These are phyloP conservation scores for Volvox carteri DNA, from an alignment of 163 green algal species.

Conservation along the genomic window DNA sequence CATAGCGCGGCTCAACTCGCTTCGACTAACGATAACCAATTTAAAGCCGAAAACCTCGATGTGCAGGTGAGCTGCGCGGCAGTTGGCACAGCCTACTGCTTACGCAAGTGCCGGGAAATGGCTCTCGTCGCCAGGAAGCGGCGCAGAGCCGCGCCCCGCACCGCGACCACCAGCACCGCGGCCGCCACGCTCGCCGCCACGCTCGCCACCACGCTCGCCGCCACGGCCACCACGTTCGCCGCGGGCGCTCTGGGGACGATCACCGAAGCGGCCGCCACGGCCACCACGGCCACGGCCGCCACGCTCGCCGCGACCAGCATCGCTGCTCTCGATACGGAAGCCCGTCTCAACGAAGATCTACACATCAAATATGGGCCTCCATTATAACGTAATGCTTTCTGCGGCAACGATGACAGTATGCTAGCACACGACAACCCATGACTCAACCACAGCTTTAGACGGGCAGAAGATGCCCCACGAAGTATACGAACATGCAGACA, in stretches of 20 bases:
- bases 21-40: no score
- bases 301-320: slow-evolving; percentile 59
- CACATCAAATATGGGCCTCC: not conserved
- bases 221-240: not conserved
- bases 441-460: no score
- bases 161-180: slow-evolving; percentile 5
- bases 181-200: slow-evolving; percentile 17
- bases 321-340: slow-evolving; percentile 55
- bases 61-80: not conserved
- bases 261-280: slow-evolving; percentile 16
- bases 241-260: slow-evolving; percentile 21
- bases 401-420: no score
- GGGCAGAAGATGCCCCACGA: no score
- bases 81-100: not conserved
- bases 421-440: no score
- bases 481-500: no score
- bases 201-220: not conserved
- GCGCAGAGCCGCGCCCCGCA: slow-evolving; percentile 15
- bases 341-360: slow-evolving; percentile 53
- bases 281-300: slow-evolving; percentile 45
- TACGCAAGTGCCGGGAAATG: slow-evolving; percentile 55
- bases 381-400: no score
- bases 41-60: no score
- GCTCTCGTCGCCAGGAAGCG: slow-evolving; percentile 40
- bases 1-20: no score